Evolutionary conservation across 2,329 filamentous ascomycete species (phyloP).

Genomic region (Ciborinia camelliae): DNA sequence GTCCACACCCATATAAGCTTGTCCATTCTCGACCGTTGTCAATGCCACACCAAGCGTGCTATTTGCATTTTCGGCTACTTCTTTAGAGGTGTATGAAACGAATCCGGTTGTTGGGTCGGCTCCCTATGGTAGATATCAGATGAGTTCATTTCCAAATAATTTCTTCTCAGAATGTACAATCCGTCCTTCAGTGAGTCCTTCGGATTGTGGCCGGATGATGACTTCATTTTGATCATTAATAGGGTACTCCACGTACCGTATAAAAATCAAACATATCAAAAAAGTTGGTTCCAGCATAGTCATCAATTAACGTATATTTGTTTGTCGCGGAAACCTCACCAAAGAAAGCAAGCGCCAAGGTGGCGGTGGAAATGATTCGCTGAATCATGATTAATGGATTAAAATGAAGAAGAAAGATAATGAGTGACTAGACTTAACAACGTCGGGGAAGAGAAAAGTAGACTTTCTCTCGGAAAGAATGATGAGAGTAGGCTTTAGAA

Average conservation of each 20-base stretch:
- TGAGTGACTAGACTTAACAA: conserved; percentile 31
- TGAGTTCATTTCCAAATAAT: background rate
- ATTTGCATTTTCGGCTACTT: conserved; percentile 49
- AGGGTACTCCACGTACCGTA: conserved; percentile 33
- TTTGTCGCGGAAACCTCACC: conserved; percentile 22
- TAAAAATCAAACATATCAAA: conserved; percentile 53
- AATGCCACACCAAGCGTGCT: conserved; percentile 38
- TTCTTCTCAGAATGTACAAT: background rate
- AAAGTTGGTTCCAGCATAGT: conserved; percentile 44
- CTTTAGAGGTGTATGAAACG: conserved; percentile 55
- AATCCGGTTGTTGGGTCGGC: conserved; percentile 63
- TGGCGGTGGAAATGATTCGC: conserved; percentile 14
- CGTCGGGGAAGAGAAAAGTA: conserved; percentile 20
- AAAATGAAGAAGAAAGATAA: conserved; percentile 24
- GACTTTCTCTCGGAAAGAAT: conserved; percentile 20
- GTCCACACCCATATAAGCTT: conserved; percentile 68
- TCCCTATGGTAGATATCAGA: conserved; percentile 25
- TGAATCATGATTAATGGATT: conserved; percentile 24
- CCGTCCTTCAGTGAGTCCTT: background rate
- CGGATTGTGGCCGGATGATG: background rate
- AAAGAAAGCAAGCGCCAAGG: conserved; percentile 17
- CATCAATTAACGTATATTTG: conserved; percentile 21
- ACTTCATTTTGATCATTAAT: background rate
- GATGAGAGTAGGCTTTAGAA: conserved; percentile 16
- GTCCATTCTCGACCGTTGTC: conserved; percentile 50